Evolutionary conservation across 2,329 filamentous ascomycete species (phyloP), one percentile per base, ranked within the genome.

Genomic region (Exophiala viscosa): DNA sequence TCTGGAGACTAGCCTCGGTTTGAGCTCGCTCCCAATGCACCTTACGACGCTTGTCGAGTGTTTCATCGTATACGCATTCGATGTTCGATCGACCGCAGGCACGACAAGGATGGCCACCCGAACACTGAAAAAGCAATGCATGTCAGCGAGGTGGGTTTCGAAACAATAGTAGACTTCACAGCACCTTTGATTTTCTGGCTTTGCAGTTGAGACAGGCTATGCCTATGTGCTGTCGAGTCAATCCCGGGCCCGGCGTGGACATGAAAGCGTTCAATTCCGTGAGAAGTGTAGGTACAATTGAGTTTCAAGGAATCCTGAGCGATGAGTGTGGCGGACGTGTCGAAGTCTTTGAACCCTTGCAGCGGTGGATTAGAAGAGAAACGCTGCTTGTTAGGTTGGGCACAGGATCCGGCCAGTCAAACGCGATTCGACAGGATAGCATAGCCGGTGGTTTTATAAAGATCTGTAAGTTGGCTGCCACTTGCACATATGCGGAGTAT

Each of bases 151-250:
- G 17, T 8, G 23, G n/a, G 2, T 5, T 3, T 20, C 17, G 40
- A 8, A 42, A n/a, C 6, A n/a, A n/a, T 1, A n/a, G 14, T 17
- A 23, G 17, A 4, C 7, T 10, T 14, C 14, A 42, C 17, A 5
- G 36, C 33, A 52, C 45, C 45, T 52, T 52, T 9, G 44, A 48
- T 18, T 42, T 52, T n/a, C 50, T 45, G 14, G 31, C 40, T 33
- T 52, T 52, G 33, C 50, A 52, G 28, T 41, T 44, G 14, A 52
- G 40, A 43, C 50, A 52, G 13, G 50, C 50, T 80, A 14, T 80
- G 11, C 79, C 34, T 83, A 42, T 42, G 40, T 42, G 40, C 40
- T 42, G 40, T 31, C 40, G 40, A 23, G 40, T 13, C 9, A 23
- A 42, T 18, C 18, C 7, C 28, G 40, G 9, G 11, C 5, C 11